phyloP scores from a whole-genome alignment of 2,329 filamentous ascomycete species.

The Penicillium occitanis region DNA sequence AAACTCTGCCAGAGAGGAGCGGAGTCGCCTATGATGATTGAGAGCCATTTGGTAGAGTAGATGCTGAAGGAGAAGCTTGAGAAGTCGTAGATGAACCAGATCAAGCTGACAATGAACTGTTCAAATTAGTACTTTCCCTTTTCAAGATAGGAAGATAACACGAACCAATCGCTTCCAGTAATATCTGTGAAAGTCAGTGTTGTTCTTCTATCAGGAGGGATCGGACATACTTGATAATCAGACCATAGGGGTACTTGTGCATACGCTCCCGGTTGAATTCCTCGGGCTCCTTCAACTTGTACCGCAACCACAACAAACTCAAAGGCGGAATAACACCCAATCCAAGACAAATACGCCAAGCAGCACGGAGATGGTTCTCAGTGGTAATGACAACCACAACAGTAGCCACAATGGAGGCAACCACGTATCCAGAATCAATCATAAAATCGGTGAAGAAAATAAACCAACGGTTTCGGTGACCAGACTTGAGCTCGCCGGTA shows the following conservation, averaged over 20 bases:
- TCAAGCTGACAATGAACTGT: constrained; percentile 61
- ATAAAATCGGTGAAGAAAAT: constrained; percentile 86
- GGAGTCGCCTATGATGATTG: constrained; percentile 60
- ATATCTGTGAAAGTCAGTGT: constrained; percentile 54
- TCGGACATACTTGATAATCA: constrained; percentile 52
- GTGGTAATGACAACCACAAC: constrained; percentile 61
- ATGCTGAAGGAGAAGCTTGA: constrained; percentile 81
- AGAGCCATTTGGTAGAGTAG: constrained; percentile 66
- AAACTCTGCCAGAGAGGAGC: constrained; percentile 73
- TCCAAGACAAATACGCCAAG: constrained; percentile 80
- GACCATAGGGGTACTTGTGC: constrained; percentile 56
- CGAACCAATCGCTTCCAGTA: constrained; percentile 69
- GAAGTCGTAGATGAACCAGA: constrained; percentile 91
- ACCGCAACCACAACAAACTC: constrained; percentile 66
- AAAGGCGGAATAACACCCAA: constrained; percentile 76
- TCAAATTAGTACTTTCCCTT: neutral
- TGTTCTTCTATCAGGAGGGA: constrained; percentile 11
- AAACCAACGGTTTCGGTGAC: constrained; percentile 86
- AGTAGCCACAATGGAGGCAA: constrained; percentile 75
- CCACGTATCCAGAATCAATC: constrained; percentile 81
- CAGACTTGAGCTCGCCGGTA: constrained; percentile 75
- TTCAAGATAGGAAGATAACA: neutral
- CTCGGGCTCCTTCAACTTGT: constrained; percentile 75
- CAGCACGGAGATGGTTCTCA: constrained; percentile 65
- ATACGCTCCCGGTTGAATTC: constrained; percentile 72